Evolutionary conservation across 1,284 basidiomycete genomes (phyloP), one percentile per base, ranked within the genome.

Genomic region (Moesziomyces sp.): DNA sequence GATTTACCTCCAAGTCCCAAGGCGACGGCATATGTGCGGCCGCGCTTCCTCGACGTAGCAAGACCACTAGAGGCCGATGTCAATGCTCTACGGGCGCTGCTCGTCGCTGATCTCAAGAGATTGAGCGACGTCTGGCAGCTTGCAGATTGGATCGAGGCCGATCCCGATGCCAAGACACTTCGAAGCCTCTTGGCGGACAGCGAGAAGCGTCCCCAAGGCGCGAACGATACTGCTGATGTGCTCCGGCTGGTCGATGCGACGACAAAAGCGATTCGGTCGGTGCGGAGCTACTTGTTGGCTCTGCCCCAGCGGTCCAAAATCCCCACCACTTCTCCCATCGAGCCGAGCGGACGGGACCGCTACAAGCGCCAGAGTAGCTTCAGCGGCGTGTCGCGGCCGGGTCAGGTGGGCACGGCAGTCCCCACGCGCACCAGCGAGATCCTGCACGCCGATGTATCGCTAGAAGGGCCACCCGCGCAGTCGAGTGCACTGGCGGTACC

Each of bases 291-390:
- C 34, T 26, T 79, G 1, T 49, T 79, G 5, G 67, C 76, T 7
- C 57, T 76, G 5, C 78, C 78, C 3, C 59, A 62, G 9, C 54
- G 52, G 3, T 55, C 55, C 16, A 53, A 40, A 16, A 46, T 57
- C 1, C 55, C 64, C 0, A 46, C 42, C 9, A 67, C 48, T 1
- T 35, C 52, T 1, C 58, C 68, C 0, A 64, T 53, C n/a, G 69
- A 74, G 52, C 56, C 65, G 7, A 61, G 40, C 7, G 47, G 63
- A 3, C 62, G 57, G 23, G 74, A 78, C 30, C 58, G 45, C 16
- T 78, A 64, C 52, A 73, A 64, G 42, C 62, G 76, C 3, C 76
- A 78, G 44, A 58, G 57, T 50, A 76, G 73, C 54, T 76, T 76
- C 56, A 63, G 59, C 19, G 60, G 61, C 13, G 52, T 75, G 1